phyloP scores from a whole-genome alignment of 2,329 filamentous ascomycete species.

The Scedosporium boydii region DNA sequence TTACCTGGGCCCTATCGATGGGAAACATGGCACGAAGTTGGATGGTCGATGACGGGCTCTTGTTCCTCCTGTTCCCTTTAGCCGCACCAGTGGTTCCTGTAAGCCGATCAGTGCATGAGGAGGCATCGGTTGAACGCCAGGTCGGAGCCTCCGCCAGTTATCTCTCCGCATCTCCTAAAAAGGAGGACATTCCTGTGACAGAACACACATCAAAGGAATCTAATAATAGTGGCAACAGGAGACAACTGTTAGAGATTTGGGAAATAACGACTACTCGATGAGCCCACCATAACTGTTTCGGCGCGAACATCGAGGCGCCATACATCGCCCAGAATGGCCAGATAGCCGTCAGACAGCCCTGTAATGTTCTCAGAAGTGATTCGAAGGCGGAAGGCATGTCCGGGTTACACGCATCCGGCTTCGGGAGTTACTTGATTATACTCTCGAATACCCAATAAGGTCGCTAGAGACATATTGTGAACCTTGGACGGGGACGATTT shows the following conservation, averaged over 20 bases:
- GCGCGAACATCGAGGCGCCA: neutral
- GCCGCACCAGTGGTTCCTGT: neutral
- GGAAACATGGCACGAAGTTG: neutral
- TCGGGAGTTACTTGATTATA: neutral
- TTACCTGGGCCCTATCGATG: neutral
- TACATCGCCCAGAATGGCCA: neutral
- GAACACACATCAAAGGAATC: neutral
- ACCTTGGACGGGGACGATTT: neutral
- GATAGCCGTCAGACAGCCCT: neutral
- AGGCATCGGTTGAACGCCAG: neutral
- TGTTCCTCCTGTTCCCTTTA: conserved; percentile 1
- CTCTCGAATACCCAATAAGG: no score
- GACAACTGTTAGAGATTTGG: neutral
- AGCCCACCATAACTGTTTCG: neutral
- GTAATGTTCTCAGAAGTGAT: neutral
- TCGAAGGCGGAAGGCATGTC: neutral
- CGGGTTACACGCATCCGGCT: neutral
- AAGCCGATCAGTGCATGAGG: neutral
- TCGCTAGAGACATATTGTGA: neutral
- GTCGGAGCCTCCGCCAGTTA: neutral
- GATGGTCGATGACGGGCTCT: neutral
- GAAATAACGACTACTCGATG: neutral
- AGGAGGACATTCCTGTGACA: neutral
- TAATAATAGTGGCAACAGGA: neutral
- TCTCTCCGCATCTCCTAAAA: neutral